Base-by-base conservation (phyloP, 2,329 filamentous ascomycete genomes). In the Pseudogymnoascus sp. region DNA sequence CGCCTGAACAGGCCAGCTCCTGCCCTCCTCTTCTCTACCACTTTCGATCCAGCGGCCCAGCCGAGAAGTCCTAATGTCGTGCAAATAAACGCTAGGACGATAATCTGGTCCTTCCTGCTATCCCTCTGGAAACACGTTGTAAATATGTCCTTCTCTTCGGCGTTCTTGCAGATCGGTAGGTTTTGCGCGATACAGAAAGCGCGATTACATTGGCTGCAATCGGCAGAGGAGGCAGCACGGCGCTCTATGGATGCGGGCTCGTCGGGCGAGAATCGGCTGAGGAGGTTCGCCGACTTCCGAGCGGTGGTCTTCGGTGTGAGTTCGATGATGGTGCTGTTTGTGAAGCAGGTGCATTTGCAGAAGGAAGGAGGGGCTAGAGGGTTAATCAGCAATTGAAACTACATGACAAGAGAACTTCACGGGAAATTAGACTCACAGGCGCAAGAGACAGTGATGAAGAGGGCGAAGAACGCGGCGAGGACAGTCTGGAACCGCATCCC, bases 261-360 rank as follows among this genome's bases (percentile, higher is more conserved):
- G 16, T 59, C 3, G 50, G 62, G n/a, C 12, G 23, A 28, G 25
- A 65, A 50, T 37, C 63, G 31, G 16, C 64, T 56, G 21, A 65
- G 61, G 18, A 65, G 62, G 4, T 69, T 60, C 7, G 64, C 38
- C 18, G 64, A 25, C 59, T 68, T 67, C 7, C 68, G 62, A 14
- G 64, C 61, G 16, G 42, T 67, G 59, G 68, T 64, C 61, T 65
- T 67, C 64, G 66, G 72, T 65, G 69, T 82, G 8, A 87, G 79
- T 12, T 82, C 79, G 70, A 88, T 85, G 70, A 88, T 85, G 67
- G 84, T 87, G 78, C 82, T 85, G 77, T 88, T 87, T 69, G 83
- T 84, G 77, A 86, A 86, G 76, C 85, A 88, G 68, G 84, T 87
- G 76, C 85, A 88, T 79, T 88, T 88, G 79, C 85, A 88, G 73